Evolutionary conservation across 768 basidiomycete genomes (phyloP).

Genomic region (Leccinum uliginosum): DNA sequence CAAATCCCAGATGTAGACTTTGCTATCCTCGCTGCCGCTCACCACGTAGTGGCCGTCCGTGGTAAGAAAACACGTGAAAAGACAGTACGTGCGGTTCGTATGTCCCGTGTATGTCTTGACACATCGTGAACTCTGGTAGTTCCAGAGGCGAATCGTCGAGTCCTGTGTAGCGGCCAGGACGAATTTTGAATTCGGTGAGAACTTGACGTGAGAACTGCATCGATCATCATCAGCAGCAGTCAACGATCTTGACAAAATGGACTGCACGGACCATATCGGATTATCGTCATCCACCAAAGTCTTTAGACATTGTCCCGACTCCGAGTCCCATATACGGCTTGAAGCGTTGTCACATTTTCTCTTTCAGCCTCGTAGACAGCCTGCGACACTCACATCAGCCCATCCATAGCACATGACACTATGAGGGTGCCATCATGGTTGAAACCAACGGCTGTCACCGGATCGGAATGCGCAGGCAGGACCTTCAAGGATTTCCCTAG

Average conservation of each 20-base stretch:
- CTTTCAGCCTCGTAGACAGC: background rate
- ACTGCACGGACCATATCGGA: conserved; percentile 68
- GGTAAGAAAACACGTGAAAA: conserved; percentile 64
- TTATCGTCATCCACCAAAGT: conserved; percentile 96
- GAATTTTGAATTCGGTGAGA: conserved; percentile 90
- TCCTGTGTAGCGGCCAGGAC: conserved; percentile 91
- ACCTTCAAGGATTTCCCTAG: conserved; percentile 81
- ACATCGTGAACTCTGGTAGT: conserved; percentile 84
- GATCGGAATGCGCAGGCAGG: conserved; percentile 95
- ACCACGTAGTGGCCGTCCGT: conserved; percentile 64
- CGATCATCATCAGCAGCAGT: conserved; percentile 7
- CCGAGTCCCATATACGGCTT: conserved; percentile 96
- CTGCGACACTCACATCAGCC: conserved; percentile 70
- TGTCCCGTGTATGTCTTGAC: conserved; percentile 93
- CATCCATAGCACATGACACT: conserved; percentile 94
- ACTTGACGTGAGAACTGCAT: conserved; percentile 76
- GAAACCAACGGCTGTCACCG: conserved; percentile 91
- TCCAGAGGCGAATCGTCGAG: conserved; percentile 92
- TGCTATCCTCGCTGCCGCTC: conserved; percentile 87
- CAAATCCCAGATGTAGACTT: conserved; percentile 86
- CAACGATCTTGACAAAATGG: background rate
- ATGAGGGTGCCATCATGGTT: conserved; percentile 94
- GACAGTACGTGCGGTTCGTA: conserved; percentile 78
- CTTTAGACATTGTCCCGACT: conserved; percentile 96
- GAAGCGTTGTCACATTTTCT: background rate